A percentile compares a stretch with the other conserved stretches of the same genome.
These are phyloP conservation scores for Synura sp. DNA, from an alignment of 352 stramenopile genomes.

Conservation along the genomic window DNA sequence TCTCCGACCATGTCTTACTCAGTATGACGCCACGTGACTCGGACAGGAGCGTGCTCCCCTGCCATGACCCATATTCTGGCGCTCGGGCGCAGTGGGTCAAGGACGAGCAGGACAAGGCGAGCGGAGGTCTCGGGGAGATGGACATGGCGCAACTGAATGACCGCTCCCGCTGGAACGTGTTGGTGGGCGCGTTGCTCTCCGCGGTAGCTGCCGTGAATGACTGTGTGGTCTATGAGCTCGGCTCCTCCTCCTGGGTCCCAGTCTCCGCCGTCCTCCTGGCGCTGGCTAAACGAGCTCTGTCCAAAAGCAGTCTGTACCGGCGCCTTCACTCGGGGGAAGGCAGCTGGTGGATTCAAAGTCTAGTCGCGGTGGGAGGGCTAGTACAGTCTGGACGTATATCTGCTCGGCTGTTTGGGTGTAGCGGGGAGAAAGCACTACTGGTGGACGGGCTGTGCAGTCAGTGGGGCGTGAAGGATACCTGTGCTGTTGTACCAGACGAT, in stretches of 20 bases:
- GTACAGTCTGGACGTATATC: too few species aligned
- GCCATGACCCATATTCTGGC: too few species aligned
- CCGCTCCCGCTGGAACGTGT: not conserved
- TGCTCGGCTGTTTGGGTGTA: too few species aligned
- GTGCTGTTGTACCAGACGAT: too few species aligned
- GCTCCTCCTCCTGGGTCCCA: too few species aligned
- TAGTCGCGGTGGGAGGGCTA: not conserved
- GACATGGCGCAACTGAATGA: constrained; percentile 10
- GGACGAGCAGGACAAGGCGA: not conserved
- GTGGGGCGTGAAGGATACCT: too few species aligned
- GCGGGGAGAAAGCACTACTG: not conserved
- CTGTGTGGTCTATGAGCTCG: not conserved
- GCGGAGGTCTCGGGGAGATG: constrained; percentile 23
- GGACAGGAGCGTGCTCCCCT: too few species aligned
- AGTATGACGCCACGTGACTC: not conserved
- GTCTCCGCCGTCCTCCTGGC: not conserved
- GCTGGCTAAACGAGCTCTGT: too few species aligned
- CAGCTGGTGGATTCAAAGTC: not conserved
- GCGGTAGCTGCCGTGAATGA: not conserved
- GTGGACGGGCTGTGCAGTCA: not conserved
- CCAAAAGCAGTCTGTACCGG: too few species aligned
- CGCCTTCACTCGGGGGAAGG: too few species aligned
- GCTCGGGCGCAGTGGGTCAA: too few species aligned
- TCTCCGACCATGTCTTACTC: constrained; percentile 13
- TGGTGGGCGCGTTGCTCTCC: not conserved